Evolutionary conservation across 495 filamentous ascomycete species (phyloP).

Genomic region (Choiromyces venosus): DNA sequence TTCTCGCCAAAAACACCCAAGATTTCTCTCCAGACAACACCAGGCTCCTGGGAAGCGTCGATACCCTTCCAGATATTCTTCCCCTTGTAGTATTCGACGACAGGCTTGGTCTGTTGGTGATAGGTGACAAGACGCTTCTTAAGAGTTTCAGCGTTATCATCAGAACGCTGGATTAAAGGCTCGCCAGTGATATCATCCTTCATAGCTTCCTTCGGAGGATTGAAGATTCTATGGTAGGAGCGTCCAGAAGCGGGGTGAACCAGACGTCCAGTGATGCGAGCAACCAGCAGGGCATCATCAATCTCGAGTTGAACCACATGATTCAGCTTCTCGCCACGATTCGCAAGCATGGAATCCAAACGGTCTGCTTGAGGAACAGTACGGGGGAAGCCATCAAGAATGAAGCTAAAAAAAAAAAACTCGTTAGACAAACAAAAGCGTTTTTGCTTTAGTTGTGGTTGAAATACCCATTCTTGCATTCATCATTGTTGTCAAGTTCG

Average conservation of each 20-base stretch:
- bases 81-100: constrained; percentile 92
- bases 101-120: constrained; percentile 86
- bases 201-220: constrained; percentile 92
- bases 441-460: not conserved
- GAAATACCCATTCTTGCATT: constrained; percentile 90
- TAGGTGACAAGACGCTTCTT: constrained; percentile 93
- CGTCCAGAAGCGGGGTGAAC: constrained; percentile 92
- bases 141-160: constrained; percentile 96
- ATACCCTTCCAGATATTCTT: constrained; percentile 94
- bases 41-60: constrained; percentile 94
- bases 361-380: constrained; percentile 92
- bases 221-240: constrained; percentile 96
- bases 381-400: constrained; percentile 95
- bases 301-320: constrained; percentile 96
- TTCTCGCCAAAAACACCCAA: constrained; percentile 75
- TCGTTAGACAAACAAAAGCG: constrained; percentile 14
- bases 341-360: constrained; percentile 81
- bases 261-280: constrained; percentile 92
- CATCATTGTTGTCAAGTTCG: constrained; percentile 85
- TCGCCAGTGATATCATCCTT: constrained; percentile 96
- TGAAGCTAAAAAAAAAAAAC: constrained; percentile 63
- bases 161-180: constrained; percentile 88
- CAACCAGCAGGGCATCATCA: constrained; percentile 85
- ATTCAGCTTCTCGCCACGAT: constrained; percentile 70
- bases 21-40: constrained; percentile 89